Evolutionary conservation across 2,329 filamentous ascomycete genomes (phyloP), one percentile per base, ranked within the genome.

Genomic region (Colletotrichum sp.): DNA sequence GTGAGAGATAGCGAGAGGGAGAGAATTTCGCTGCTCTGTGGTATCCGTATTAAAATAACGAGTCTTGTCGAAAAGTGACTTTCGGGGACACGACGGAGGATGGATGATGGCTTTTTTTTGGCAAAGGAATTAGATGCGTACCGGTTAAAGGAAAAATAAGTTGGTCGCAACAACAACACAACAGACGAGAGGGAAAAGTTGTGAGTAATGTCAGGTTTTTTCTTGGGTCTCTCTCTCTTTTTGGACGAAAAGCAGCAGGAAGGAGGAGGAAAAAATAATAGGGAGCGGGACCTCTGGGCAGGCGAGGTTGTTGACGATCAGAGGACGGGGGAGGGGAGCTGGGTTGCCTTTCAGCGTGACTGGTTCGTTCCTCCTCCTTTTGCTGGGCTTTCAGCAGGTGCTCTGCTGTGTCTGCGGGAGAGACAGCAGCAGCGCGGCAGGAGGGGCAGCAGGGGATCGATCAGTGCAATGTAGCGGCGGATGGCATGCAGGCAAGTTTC

Each of bases 1-100:
- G 52, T 52, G 70, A 32, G 34, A 27, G 44, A 19, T 27, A 64
- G 65, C 55, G 66, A 52, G 15, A 27, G 44, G 59, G 59, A 62
- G 59, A 62, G 59, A 22, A 62, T 34, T 62, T 49, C 52, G 59
- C 32, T 25, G 63, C 62, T 64, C 63, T 66, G 36, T 73, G 64
- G 70, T 64, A 34, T 73, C 72, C 52, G 64, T 72, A 76, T 72
- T 73, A 73, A 73, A 76, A 69, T 57, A 64, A 72, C 59, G 62
- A 25, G 72, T 32, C 55, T 62, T 62, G 34, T 61, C 15, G 52
- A 29, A 59, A 34, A 63, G 30, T 52, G 72, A 66, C 52, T 59
- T 39, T 64, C 34, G 55, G 64, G 59, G 59, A 39, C 25, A 32
- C 29, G 49, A 59, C 68, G 19, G 27, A 16, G 29, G 39, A 27